Conservation (phyloP, 2,329 filamentous ascomycete genomes). For the Pestalotiopsis sp. region DNA sequence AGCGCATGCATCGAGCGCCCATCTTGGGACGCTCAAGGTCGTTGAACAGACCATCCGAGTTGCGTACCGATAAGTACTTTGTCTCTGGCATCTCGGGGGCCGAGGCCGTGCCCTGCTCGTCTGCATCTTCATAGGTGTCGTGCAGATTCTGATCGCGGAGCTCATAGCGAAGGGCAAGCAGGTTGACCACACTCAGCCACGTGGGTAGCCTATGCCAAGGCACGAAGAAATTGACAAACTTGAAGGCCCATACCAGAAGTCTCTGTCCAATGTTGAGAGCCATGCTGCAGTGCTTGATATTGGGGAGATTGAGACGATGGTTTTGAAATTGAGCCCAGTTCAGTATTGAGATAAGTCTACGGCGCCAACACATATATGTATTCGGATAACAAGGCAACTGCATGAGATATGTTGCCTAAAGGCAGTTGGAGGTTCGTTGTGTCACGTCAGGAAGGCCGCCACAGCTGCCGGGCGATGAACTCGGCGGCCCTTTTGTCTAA, state of each 20-base stretch:
- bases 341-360: not conserved
- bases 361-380: not conserved
- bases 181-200: constrained; percentile 42
- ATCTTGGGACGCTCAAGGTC: constrained; percentile 41
- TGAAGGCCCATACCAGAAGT: constrained; percentile 28
- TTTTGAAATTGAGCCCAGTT: not conserved
- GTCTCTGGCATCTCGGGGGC: constrained; percentile 26
- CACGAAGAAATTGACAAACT: constrained; percentile 20
- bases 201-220: constrained; percentile 46
- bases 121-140: constrained; percentile 41
- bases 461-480: too few relatives aligned
- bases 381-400: not conserved
- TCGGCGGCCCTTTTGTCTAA: too few relatives aligned
- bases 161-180: constrained; percentile 42
- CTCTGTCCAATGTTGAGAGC: constrained; percentile 3
- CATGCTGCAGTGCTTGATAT: not conserved
- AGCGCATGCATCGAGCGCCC: constrained; percentile 47
- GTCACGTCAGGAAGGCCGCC: not conserved
- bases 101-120: constrained; percentile 35
- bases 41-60: constrained; percentile 48
- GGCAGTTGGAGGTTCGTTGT: not conserved
- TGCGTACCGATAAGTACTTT: constrained; percentile 36
- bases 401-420: not conserved
- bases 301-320: not conserved
- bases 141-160: constrained; percentile 45